Conservation (phyloP, 345 rosid species). For the Raphanus raphanistrum region DNA sequence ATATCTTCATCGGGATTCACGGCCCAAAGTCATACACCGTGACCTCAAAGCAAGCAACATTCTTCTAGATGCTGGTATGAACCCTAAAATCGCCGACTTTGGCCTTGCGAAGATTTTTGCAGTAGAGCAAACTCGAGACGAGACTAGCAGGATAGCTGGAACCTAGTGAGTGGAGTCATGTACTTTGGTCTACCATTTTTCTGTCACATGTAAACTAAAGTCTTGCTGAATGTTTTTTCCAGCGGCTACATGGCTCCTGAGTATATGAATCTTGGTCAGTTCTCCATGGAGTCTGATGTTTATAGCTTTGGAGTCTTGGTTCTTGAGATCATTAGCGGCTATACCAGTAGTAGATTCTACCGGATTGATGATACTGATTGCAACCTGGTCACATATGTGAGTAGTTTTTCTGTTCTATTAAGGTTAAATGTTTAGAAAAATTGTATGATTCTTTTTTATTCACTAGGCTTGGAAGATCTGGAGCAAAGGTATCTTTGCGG, state of each 20-base stretch:
- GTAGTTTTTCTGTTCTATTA: neutral
- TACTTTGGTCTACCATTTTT: neutral
- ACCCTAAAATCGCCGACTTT: neutral
- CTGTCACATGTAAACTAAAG: neutral
- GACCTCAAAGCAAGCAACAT: slow-evolving; percentile 18
- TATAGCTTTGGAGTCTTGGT: slow-evolving; percentile 22
- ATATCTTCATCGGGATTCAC: slow-evolving; percentile 15
- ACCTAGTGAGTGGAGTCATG: slow-evolving; percentile 5
- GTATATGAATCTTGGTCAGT: slow-evolving; percentile 31
- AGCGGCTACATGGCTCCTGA: slow-evolving; percentile 41
- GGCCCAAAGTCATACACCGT: slow-evolving; percentile 9
- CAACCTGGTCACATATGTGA: slow-evolving; percentile 35
- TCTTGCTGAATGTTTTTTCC: neutral
- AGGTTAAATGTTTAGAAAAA: neutral
- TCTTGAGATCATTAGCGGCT: slow-evolving; percentile 38
- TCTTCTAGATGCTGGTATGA: slow-evolving; percentile 6
- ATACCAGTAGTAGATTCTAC: neutral
- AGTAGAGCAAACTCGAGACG: neutral
- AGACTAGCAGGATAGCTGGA: slow-evolving; percentile 17
- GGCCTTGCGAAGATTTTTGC: slow-evolving; percentile 15
- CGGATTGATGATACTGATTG: neutral
- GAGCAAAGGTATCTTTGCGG: slow-evolving; percentile 38
- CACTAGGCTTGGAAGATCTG: slow-evolving; percentile 47
- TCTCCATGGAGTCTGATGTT: slow-evolving; percentile 30
- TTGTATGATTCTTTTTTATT: neutral